These are phyloP conservation scores for Ascochyta lentis DNA, from an alignment of 2,329 filamentous ascomycete genomes.

Conservation along the genomic window DNA sequence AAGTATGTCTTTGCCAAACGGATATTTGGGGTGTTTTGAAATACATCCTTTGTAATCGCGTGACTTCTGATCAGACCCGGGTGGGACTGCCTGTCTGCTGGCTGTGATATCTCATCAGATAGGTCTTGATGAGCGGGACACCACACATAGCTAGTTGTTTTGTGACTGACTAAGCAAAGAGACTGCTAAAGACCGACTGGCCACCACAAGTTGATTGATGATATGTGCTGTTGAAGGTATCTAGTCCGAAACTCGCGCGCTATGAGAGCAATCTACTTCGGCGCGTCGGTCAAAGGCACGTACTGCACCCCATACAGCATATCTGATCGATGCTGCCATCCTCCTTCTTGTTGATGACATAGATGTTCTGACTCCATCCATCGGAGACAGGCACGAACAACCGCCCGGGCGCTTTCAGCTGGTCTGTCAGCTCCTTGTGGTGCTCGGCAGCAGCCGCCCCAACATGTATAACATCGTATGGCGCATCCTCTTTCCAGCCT, in stretches of 20 bases:
- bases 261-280: conserved; percentile 33
- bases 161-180: no score
- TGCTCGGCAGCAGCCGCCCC: conserved; percentile 81
- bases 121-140: no score
- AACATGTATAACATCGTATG: conserved; percentile 95
- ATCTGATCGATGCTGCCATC: conserved; percentile 63
- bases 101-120: no score
- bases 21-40: no score
- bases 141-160: no score
- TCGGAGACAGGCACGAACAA: conserved; percentile 80
- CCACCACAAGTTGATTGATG: neutral
- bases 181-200: no score
- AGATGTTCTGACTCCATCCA: conserved; percentile 68
- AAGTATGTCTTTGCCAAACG: no score
- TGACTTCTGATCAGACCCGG: no score
- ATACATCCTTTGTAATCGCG: no score
- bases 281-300: conserved; percentile 77
- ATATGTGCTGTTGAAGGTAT: conserved; percentile 6
- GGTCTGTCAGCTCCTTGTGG: conserved; percentile 74
- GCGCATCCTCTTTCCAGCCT: conserved; percentile 55
- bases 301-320: conserved; percentile 76
- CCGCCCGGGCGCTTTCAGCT: conserved; percentile 79
- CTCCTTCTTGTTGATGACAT: conserved; percentile 74
- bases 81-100: no score
- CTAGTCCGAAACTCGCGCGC: neutral